These are phyloP conservation scores for Daedaleopsis sinensis DNA, from an alignment of 768 basidiomycete genomes.

Conservation along the genomic window DNA sequence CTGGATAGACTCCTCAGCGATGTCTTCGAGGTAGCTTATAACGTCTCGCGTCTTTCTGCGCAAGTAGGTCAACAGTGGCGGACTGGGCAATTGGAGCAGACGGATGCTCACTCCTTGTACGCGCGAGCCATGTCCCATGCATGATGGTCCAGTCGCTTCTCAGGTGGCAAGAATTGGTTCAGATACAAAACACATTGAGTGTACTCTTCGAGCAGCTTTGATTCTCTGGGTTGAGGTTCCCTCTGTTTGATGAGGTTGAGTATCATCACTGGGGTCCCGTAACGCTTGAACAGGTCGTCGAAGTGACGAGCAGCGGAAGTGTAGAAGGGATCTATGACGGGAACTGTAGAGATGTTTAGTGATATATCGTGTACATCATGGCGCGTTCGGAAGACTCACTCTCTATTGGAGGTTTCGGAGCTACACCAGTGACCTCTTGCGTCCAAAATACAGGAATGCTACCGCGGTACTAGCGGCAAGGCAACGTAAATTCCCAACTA, in stretches of 20 bases:
- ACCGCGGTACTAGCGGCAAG: slow-evolving; percentile 69
- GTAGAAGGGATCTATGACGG: slow-evolving; percentile 91
- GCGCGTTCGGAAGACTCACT: slow-evolving; percentile 54
- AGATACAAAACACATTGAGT: slow-evolving; percentile 90
- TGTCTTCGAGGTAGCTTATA: slow-evolving; percentile 91
- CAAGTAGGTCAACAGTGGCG: background rate
- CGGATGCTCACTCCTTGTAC: slow-evolving; percentile 80
- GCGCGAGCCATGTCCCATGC: slow-evolving; percentile 97
- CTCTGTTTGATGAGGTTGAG: slow-evolving; percentile 93
- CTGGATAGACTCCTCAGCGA: slow-evolving; percentile 91
- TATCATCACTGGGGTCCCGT: slow-evolving; percentile 87
- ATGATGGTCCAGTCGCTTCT: slow-evolving; percentile 86
- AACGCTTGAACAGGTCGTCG: slow-evolving; percentile 85
- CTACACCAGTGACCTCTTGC: slow-evolving; percentile 89
- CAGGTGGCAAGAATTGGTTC: slow-evolving; percentile 91
- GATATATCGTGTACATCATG: background rate
- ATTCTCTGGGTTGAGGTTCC: slow-evolving; percentile 80
- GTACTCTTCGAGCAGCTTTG: slow-evolving; percentile 88
- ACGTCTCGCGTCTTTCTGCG: slow-evolving; percentile 92
- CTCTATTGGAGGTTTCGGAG: slow-evolving; percentile 93
- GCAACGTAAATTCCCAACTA: background rate
- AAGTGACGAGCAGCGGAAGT: slow-evolving; percentile 93
- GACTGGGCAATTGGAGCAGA: background rate
- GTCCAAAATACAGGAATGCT: slow-evolving; percentile 98
- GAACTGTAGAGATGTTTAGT: background rate